These are phyloP conservation scores for Leishmania amazonensis DNA, from an alignment of 208 protist genomes.

Conservation along the genomic window DNA sequence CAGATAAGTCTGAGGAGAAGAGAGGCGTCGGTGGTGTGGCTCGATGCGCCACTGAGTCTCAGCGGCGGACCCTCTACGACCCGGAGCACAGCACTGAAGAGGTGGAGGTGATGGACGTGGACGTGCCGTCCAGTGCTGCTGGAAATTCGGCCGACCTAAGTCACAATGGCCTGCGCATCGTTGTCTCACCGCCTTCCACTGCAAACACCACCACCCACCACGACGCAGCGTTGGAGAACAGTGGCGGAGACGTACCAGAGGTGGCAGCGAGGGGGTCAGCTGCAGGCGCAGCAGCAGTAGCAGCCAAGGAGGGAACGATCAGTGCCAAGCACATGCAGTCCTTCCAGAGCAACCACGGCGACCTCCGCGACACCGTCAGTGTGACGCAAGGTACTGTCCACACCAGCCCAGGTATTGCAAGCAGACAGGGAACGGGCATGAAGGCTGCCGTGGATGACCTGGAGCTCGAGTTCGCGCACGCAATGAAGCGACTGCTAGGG, in stretches of 20 bases:
- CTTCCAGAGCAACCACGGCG: neutral
- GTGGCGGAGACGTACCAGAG: neutral
- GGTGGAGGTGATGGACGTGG: neutral
- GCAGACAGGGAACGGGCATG: neutral
- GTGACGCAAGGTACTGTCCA: neutral
- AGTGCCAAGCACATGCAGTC: neutral
- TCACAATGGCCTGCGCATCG: neutral
- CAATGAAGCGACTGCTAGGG: conserved; percentile 40
- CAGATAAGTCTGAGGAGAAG: neutral
- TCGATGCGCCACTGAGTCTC: neutral
- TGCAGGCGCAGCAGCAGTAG: neutral
- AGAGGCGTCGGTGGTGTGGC: neutral
- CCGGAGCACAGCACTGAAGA: neutral
- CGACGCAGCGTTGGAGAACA: conserved; percentile 3
- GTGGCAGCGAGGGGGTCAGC: conserved; percentile 1
- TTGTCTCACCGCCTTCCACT: conserved; percentile 18
- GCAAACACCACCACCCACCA: conserved; percentile 22
- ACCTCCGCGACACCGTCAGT: neutral
- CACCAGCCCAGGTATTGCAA: neutral
- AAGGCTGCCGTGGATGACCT: conserved; percentile 7
- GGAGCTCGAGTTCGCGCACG: conserved; percentile 27
- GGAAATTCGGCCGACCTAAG: conserved; percentile 2
- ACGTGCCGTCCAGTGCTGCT: neutral
- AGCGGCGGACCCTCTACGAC: conserved; percentile 5
- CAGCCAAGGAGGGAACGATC: neutral